Base-by-base conservation (phyloP, 2,329 filamentous ascomycete species). In the Pseudogymnoascus sp. region DNA sequence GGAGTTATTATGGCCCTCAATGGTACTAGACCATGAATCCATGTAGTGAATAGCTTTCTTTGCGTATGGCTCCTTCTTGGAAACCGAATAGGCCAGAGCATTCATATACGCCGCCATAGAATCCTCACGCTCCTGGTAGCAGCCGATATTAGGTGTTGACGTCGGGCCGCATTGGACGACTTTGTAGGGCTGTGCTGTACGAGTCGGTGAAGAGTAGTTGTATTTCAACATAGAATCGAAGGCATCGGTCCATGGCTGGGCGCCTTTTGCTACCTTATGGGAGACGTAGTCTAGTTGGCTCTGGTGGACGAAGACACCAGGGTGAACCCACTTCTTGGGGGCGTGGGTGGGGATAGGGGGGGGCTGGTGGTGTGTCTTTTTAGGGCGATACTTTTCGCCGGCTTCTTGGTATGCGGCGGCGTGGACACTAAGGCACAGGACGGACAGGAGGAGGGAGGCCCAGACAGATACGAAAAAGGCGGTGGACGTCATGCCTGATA, bases 91-190 rank as follows among this genome's bases (percentile, higher is more conserved):
- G 8, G 70, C 71, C 29, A 72, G 65, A 6, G 71, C 67, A 62
- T 70, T 72, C 6, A 65, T 65, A 62, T 70, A 73, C 16, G 71
- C 70, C 29, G 70, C 68, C 42, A 73, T 65, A 0, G 70, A 68
- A 63, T 72, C 71, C 21, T 68, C 64, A 29, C 71, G 67, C 63
- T 73, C 71, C 29, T 67, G 67, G 10, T 64, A 63, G 62, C 71
- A 73, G 38, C 69, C 69, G 24, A 70, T 65, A 59, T 72, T 66
- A 1, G 71, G 71, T 6, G 64, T 70, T 10, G 70, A 70, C 11
- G 65, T 67, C 6, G 71, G 66, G 1, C 71, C 71, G 63, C 71
- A 72, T 14, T 67, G 67, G n/a, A 72, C 69, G 5, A 65, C 69
- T 10, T 66, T 44, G 26, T 47, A 59, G 3, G 67, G 53, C 21